Conservation (phyloP, 1,139 yeast species). For the Geotrichum reessii region DNA sequence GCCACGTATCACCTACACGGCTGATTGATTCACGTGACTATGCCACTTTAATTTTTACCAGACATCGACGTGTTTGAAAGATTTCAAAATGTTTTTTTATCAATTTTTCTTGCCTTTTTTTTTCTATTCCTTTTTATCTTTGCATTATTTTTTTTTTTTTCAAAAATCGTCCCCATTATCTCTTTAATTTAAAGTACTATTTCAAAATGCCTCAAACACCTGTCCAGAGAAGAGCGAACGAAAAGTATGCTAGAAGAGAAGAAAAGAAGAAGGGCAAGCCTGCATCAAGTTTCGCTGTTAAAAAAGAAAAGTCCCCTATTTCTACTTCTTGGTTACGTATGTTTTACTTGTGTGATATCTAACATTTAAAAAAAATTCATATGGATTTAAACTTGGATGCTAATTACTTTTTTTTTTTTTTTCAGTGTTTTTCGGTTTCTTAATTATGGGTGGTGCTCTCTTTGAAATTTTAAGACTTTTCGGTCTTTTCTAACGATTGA, state of each 20-base stretch:
- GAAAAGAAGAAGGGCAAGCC: conserved; percentile 57
- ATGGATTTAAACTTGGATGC: neutral
- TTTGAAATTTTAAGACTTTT: conserved; percentile 51
- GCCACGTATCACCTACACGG: neutral
- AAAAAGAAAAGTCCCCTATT: conserved; percentile 43
- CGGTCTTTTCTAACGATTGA: conserved; percentile 24
- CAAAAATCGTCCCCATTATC: neutral
- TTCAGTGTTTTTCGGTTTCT: conserved; percentile 46
- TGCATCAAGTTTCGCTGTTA: conserved; percentile 49
- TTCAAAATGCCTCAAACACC: conserved; percentile 55
- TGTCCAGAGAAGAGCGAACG: conserved; percentile 77
- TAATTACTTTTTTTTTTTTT: conserved; percentile 6
- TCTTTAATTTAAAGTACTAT: neutral
- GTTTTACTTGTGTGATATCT: conserved; percentile 26
- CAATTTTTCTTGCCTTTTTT: neutral
- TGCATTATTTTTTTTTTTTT: neutral
- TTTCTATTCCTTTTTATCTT: neutral
- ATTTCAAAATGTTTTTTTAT: neutral
- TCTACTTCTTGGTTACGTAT: conserved; percentile 55
- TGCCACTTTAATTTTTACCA: neutral
- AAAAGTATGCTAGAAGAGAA: conserved; percentile 68
- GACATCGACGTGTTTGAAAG: neutral
- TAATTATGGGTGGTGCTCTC: conserved; percentile 78
- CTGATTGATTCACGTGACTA: conserved; percentile 1
- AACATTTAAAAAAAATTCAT: neutral